These are phyloP conservation scores for Keqinozyma sinolaborantium DNA, from an alignment of 1,139 yeast species.

Conservation along the genomic window DNA sequence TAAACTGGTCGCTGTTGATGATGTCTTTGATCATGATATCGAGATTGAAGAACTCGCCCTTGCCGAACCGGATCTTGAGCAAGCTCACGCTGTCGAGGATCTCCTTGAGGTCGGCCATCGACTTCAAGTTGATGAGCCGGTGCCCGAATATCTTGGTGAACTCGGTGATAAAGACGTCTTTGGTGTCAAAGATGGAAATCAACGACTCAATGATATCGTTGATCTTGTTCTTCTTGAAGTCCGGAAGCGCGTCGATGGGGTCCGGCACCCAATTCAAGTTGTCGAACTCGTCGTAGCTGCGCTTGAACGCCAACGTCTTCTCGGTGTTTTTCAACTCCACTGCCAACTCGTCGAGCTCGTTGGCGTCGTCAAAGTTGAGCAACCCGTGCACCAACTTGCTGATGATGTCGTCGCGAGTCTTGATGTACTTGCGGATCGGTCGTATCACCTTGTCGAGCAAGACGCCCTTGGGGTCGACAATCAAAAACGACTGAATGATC, in stretches of 20 bases:
- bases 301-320: slow-evolving; percentile 9
- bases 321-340: slow-evolving; percentile 40
- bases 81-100: slow-evolving; percentile 44
- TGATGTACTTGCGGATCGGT: slow-evolving; percentile 66
- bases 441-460: slow-evolving; percentile 72
- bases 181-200: slow-evolving; percentile 73
- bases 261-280: slow-evolving; percentile 80
- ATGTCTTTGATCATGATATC: slow-evolving; percentile 88
- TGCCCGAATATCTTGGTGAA: slow-evolving; percentile 65
- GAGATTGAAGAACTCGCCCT: slow-evolving; percentile 57
- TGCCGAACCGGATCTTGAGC: slow-evolving; percentile 66
- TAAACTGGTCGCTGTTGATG: slow-evolving; percentile 38
- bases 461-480: slow-evolving; percentile 88
- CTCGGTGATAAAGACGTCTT: slow-evolving; percentile 70
- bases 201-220: slow-evolving; percentile 71
- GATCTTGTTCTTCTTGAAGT: slow-evolving; percentile 63
- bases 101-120: slow-evolving; percentile 36
- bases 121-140: slow-evolving; percentile 46
- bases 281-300: slow-evolving; percentile 29
- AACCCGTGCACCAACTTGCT: slow-evolving; percentile 69
- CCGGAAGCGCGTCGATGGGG: slow-evolving; percentile 90
- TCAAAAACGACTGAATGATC: slow-evolving; percentile 67
- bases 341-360: slow-evolving; percentile 48
- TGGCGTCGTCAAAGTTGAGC: slow-evolving; percentile 46
- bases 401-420: slow-evolving; percentile 72